Evolutionary conservation across 2,329 filamentous ascomycete genomes (phyloP), one percentile per base, ranked within the genome.

Genomic region (Calonectria pseudoreteaudii): DNA sequence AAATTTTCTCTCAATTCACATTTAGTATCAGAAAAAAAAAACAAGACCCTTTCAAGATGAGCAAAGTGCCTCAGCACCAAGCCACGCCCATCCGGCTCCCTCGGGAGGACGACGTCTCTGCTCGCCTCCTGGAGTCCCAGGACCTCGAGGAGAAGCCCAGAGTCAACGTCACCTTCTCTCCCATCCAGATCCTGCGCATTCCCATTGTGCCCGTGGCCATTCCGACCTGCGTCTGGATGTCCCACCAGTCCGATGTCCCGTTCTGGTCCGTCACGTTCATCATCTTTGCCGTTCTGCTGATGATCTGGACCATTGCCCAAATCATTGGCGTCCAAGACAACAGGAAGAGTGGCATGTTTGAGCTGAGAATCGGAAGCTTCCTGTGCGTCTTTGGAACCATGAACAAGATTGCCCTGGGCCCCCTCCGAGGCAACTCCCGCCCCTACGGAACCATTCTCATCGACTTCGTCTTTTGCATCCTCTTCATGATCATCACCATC

Each of bases 301-400:
- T 56, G 14, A 72, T 72, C 28, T 76, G 68, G 53, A 66, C 71
- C 13, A 50, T 79, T n/a, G 16, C 74, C 10, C 78, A 77, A 75
- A 74, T 72, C 68, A 50, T 44, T 31, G 68, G 47, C 31, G 73
- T 72, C 23, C 34, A 77, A 44, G 20, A 73, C 30, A 66, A 71
- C 13, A 44, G 66, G 16, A 74, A 64, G n/a, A 73, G 52, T 28
- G 56, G 73, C 65, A 75, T 75, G 38, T 77, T 80, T 58, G 77
- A 80, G 36, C 52, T 80, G 36, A 75, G 67, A n/a, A 56, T 80
- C n/a, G 79, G 78, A 8, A 72, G 64, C 50, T 79, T 79, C 10
- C 73, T 76, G 14, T 80, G 76, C 28, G 75, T 73, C 16, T 73
- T 73, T 23, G 79, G 76, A 9, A 75, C 70, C 31, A 52, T 66